These are phyloP conservation scores for Malassezia sympodialis DNA, from an alignment of 1,284 basidiomycete species.

Conservation along the genomic window DNA sequence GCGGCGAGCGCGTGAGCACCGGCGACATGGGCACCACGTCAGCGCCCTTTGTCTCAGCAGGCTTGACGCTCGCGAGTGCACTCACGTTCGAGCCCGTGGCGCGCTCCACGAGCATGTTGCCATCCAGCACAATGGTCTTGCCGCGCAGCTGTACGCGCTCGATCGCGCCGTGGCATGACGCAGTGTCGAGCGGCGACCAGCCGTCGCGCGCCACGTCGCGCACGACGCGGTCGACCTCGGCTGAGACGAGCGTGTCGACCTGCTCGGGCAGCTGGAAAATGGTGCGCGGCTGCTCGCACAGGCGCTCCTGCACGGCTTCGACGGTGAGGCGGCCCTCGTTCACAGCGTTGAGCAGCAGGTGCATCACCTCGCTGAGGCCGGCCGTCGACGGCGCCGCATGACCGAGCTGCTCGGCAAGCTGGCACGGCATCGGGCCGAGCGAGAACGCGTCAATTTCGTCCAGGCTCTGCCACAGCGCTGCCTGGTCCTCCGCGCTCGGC, in stretches of 20 bases:
- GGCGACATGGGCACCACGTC: slow-evolving; percentile 37
- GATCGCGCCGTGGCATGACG: slow-evolving; percentile 62
- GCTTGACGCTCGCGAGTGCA: slow-evolving; percentile 51
- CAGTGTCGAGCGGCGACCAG: slow-evolving; percentile 78
- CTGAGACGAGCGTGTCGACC: slow-evolving; percentile 61
- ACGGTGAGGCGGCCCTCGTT: slow-evolving; percentile 68
- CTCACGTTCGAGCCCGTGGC: slow-evolving; percentile 73
- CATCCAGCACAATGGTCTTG: slow-evolving; percentile 85
- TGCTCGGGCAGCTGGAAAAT: slow-evolving; percentile 88
- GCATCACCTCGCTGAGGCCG: slow-evolving; percentile 79
- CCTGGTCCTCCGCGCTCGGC: slow-evolving; percentile 69
- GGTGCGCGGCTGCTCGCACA: slow-evolving; percentile 81
- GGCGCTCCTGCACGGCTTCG: slow-evolving; percentile 66
- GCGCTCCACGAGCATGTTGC: slow-evolving; percentile 58
- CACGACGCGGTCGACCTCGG: slow-evolving; percentile 69
- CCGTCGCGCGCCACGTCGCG: slow-evolving; percentile 50
- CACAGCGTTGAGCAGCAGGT: slow-evolving; percentile 78
- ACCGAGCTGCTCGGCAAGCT: slow-evolving; percentile 62
- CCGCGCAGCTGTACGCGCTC: slow-evolving; percentile 86
- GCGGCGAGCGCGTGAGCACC: slow-evolving; percentile 18
- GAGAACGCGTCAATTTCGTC: slow-evolving; percentile 83
- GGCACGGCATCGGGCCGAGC: slow-evolving; percentile 72
- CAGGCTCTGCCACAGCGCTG: slow-evolving; percentile 75
- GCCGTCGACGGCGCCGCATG: slow-evolving; percentile 62
- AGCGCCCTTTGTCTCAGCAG: slow-evolving; percentile 16